A percentile compares a stretch with the other conserved stretches of the same genome.
These are phyloP conservation scores for Leccinum olivaceopallidum DNA, from an alignment of 768 basidiomycete genomes.

Conservation along the genomic window DNA sequence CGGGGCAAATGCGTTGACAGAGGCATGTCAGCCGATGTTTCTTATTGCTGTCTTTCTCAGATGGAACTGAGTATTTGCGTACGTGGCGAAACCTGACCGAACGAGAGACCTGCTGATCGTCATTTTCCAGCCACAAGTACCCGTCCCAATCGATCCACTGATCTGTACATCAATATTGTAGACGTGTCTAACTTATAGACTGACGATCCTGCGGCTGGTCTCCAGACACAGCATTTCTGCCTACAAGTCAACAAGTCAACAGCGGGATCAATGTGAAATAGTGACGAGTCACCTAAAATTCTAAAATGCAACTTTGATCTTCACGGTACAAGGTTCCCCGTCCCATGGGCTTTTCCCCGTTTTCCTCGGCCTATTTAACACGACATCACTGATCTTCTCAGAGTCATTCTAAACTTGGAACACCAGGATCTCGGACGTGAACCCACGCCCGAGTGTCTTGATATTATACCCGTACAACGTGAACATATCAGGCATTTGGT, in stretches of 20 bases:
- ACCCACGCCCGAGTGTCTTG: neutral
- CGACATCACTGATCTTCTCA: conserved; percentile 4
- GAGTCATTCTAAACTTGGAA: conserved; percentile 4
- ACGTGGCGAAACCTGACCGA: neutral
- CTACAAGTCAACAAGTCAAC: neutral
- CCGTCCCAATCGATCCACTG: neutral
- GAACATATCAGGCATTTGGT: neutral
- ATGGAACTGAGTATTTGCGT: neutral
- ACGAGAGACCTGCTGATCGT: neutral
- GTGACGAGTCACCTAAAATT: neutral
- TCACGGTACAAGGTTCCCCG: neutral
- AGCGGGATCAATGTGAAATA: neutral
- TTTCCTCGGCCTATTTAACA: conserved; percentile 8
- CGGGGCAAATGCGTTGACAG: neutral
- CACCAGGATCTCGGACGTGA: neutral
- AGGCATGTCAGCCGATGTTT: neutral
- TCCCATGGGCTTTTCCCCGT: neutral
- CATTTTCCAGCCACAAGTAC: neutral
- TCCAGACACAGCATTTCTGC: neutral
- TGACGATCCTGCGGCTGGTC: neutral
- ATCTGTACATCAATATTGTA: neutral
- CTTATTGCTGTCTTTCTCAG: neutral
- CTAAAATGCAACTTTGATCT: neutral
- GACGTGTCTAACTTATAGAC: neutral
- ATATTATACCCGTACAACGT: neutral